phyloP scores from a whole-genome alignment of 352 stramenopile species.

The Phytophthora pini region DNA sequence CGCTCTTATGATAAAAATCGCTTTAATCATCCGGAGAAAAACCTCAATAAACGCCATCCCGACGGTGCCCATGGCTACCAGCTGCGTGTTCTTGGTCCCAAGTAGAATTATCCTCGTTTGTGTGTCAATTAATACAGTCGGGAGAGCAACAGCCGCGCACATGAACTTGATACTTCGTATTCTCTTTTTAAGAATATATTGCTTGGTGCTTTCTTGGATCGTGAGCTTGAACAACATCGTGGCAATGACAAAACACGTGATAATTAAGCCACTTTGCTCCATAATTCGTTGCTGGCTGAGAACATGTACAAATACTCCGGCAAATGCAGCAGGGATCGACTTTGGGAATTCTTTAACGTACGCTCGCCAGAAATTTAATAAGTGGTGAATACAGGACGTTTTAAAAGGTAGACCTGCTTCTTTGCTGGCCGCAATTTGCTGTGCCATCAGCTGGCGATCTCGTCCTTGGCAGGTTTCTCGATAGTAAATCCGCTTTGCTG shows the following conservation, averaged over 20 bases:
- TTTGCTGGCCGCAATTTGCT: too few species aligned
- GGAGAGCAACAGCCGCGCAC: slow-evolving; percentile 45
- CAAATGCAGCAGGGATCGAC: slow-evolving; percentile 1
- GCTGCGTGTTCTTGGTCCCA: slow-evolving; percentile 27
- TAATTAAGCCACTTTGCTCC: slow-evolving; percentile 3
- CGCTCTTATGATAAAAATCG: slow-evolving; percentile 14
- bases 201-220: slow-evolving; percentile 37
- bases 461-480: slow-evolving; percentile 16
- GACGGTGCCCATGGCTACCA: slow-evolving; percentile 20
- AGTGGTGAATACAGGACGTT: too few species aligned
- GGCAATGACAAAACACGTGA: slow-evolving; percentile 24
- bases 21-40: slow-evolving; percentile 34
- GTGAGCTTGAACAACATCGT: slow-evolving; percentile 38
- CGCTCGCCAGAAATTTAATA: slow-evolving; percentile 3
- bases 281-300: slow-evolving; percentile 19
- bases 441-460: not conserved
- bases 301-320: slow-evolving; percentile 36
- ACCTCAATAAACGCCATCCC: slow-evolving; percentile 39
- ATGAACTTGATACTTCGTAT: slow-evolving; percentile 49
- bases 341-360: not conserved
- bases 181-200: slow-evolving; percentile 28
- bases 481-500: slow-evolving; percentile 10
- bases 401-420: too few species aligned
- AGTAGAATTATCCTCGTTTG: slow-evolving; percentile 54
- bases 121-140: slow-evolving; percentile 57